phyloP scores from a whole-genome alignment of 768 basidiomycete species.

The Clitopilus passeckerianus region DNA sequence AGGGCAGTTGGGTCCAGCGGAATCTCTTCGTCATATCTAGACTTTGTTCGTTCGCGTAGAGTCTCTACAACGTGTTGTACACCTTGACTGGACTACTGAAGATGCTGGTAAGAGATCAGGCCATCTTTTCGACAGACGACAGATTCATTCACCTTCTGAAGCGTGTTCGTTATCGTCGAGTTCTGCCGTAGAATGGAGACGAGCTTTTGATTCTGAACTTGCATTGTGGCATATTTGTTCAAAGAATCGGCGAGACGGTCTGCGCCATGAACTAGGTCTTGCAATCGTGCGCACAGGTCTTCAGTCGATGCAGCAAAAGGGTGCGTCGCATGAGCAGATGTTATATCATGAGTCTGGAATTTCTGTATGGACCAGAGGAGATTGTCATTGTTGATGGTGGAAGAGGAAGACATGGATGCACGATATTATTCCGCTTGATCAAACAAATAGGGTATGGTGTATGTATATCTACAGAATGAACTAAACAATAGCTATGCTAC shows the following conservation, averaged over 20 bases:
- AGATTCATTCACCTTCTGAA: conserved; percentile 46
- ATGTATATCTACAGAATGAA: neutral
- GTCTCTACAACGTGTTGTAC: conserved; percentile 43
- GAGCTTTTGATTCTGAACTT: conserved; percentile 60
- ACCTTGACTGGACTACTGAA: conserved; percentile 47
- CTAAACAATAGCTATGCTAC: conserved; percentile 3
- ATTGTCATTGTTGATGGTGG: conserved; percentile 20
- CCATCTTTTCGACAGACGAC: conserved; percentile 2
- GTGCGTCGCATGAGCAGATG: conserved; percentile 33
- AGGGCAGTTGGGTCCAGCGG: conserved; percentile 43
- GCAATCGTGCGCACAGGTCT: conserved; percentile 37
- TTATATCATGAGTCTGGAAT: conserved; percentile 29
- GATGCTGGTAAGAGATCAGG: conserved; percentile 10
- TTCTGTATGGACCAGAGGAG: conserved; percentile 39
- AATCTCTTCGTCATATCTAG: conserved; percentile 59
- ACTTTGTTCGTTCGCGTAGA: conserved; percentile 40
- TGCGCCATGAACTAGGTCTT: conserved; percentile 46
- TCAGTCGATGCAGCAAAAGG: conserved; percentile 40
- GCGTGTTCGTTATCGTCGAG: conserved; percentile 44
- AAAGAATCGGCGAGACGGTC: conserved; percentile 52
- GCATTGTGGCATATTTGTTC: conserved; percentile 40
- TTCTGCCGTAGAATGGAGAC: conserved; percentile 66
- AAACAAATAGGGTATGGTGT: neutral
- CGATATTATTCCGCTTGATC: conserved; percentile 4
- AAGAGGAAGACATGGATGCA: conserved; percentile 7